Evolutionary conservation across 139 green algal species (phyloP).

Genomic region (Bryopsis sp.): DNA sequence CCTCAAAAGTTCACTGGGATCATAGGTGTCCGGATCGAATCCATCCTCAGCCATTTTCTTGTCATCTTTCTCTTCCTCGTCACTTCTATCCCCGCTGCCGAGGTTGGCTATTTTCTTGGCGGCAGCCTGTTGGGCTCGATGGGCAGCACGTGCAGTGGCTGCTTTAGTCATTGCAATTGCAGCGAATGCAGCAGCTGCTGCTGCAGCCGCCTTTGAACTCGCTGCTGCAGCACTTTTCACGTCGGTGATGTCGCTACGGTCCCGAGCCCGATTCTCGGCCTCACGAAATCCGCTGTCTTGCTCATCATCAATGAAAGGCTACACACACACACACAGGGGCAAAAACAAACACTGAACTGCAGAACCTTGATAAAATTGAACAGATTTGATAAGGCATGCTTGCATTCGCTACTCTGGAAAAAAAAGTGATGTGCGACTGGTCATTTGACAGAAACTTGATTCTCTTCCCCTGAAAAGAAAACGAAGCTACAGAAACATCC

Average conservation of each 20-base stretch:
- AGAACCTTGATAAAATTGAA: too few species aligned
- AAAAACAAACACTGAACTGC: too few species aligned
- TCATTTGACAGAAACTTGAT: too few species aligned
- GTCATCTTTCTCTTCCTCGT: slow-evolving; percentile 13
- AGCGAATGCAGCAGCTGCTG: slow-evolving; percentile 64
- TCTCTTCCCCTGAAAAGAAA: too few species aligned
- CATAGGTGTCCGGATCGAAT: slow-evolving; percentile 19
- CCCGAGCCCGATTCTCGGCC: slow-evolving; percentile 40
- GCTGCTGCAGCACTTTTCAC: slow-evolving; percentile 73
- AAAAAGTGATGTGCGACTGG: too few species aligned
- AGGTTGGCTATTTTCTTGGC: slow-evolving; percentile 18
- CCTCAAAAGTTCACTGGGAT: background rate
- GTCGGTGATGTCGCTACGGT: slow-evolving; percentile 54
- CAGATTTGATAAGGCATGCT: too few species aligned
- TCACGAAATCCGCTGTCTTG: slow-evolving; percentile 46
- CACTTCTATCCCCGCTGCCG: background rate
- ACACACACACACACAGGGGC: background rate
- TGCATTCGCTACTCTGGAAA: too few species aligned
- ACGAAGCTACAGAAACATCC: too few species aligned
- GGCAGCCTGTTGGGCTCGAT: slow-evolving; percentile 32
- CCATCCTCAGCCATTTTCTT: background rate
- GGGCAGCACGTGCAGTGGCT: slow-evolving; percentile 66
- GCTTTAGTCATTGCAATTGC: slow-evolving; percentile 81
- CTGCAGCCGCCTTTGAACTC: slow-evolving; percentile 72
- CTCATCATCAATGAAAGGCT: slow-evolving; percentile 16